Base-by-base conservation (phyloP, 2,329 filamentous ascomycete species). In the Lecanicillium sp. region DNA sequence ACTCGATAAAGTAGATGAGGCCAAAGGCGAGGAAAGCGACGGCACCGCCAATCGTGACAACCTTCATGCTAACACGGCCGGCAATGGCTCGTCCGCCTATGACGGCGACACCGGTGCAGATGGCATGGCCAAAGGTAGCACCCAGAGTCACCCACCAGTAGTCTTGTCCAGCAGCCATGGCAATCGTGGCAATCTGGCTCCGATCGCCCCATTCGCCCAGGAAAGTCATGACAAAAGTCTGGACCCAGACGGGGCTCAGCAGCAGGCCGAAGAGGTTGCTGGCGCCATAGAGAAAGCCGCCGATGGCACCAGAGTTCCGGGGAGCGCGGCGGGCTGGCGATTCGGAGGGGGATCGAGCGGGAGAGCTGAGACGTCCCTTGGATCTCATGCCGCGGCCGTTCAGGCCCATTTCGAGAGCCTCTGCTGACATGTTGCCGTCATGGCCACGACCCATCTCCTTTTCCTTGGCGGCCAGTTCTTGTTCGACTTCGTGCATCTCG, bases 181-280 rank as follows among this genome's bases (percentile, higher is more conserved):
- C 93, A 62, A 98, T 95, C 0, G 93, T 98, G 19, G 93, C 93
- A 60, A 98, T 97, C 70, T 98, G 93, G 64, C 88, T 95, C 56
- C 93, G 83, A 62, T 98, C 93, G 49, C 93, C 93, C 93, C 93
- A 98, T 67, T 98, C 93, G 33, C 93, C 93, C 24, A 98, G 71
- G 70, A 98, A 98, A 2, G 93, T 98, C 93, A 98, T 98, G 58
- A 94, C 81, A 63, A 98, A 98, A 0, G 93, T 98, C 69, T 97
- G 91, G 12, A 98, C 93, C 93, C 93, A 98, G 1, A 90, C 93
- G 1, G 93, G 93, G 66, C 88, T 95, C 32, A 98, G 76, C 4
- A 98, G 77, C 6, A 98, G 74, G 10, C 87, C 90, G 53, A 90
- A 81, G 4, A 98, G 79, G 59, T 98, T 98, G 64, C 83, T 83